Evolutionary conservation across 2,329 filamentous ascomycete genomes (phyloP), one percentile per base, ranked within the genome.

Genomic region (Chaetomium sp.): DNA sequence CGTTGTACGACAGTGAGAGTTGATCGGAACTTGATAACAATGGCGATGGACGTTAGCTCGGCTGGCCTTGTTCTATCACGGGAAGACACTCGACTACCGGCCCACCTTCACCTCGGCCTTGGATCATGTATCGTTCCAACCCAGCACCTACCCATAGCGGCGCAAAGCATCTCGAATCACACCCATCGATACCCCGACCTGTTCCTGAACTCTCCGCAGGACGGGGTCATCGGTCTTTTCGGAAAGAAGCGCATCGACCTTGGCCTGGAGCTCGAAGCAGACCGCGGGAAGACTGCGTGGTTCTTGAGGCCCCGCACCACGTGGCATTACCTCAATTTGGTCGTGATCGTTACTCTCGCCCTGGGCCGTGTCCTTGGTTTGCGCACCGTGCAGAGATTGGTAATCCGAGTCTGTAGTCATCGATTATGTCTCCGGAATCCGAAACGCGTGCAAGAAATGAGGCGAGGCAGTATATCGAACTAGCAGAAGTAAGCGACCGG

Each of bases 1-100:
- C 94, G 66, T 99, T 99, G 74, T 96, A 99, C 55, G 92, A 95
- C 61, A 97, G 78, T 5, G 91, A 90, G 58, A 97, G 79, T 68
- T 95, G 81, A 56, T 86, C 79, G 59, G 87, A 80, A 56, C 89
- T 94, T 58, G 11, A 12, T n/a, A 14, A n/a, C 34, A 42, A 53
- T 50, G 19, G 5, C n/a, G 56, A 60, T 14, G 59, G 54, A 51
- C 48, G 37, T 27, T 42, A 14, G 12, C 7, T 42, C 40, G 19
- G 19, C 19, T 27, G 19, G 19, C 37, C 12, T 35, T 45, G 32
- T 14, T 48, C 49, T 35, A n/a, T 38, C 32, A 35, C 14, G 11
- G 6, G 2, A 6, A 12, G 12, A 7, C 32, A 11, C n/a, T 14
- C 44, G 11, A 54, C 54, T 14, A 45, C 42, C 42, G 40, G 41